A percentile compares a stretch with the other conserved stretches of the same genome.
phyloP scores from a whole-genome alignment of 2,329 filamentous ascomycete species.

The Passalora sequoiae region DNA sequence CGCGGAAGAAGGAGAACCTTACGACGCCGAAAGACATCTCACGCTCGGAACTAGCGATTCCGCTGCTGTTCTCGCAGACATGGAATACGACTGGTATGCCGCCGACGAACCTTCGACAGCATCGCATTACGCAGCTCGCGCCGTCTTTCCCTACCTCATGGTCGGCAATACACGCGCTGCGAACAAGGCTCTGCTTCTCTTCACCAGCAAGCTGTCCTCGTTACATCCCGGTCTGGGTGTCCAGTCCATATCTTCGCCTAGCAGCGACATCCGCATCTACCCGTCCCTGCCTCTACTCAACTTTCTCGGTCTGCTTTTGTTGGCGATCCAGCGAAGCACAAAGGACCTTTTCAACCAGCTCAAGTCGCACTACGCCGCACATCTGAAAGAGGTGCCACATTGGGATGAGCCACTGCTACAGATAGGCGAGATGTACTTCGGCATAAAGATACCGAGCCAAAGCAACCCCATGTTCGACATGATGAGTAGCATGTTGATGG shows the following conservation, averaged over 20 bases:
- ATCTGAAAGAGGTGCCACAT: constrained; percentile 64
- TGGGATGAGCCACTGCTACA: constrained; percentile 79
- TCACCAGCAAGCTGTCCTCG: constrained; percentile 60
- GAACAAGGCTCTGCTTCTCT: constrained; percentile 72
- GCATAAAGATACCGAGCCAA: constrained; percentile 79
- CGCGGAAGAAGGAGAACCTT: constrained; percentile 86
- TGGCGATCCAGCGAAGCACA: constrained; percentile 76
- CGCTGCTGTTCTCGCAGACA: constrained; percentile 67
- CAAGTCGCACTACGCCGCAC: constrained; percentile 69
- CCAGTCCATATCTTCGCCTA: constrained; percentile 73
- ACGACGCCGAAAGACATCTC: constrained; percentile 89
- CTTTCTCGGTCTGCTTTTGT: constrained; percentile 78
- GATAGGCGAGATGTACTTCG: constrained; percentile 96
- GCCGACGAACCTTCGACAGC: constrained; percentile 84
- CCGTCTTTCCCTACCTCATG: constrained; percentile 84
- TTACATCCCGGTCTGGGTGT: constrained; percentile 61
- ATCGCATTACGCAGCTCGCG: constrained; percentile 77
- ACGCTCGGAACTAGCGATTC: constrained; percentile 85
- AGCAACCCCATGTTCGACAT: constrained; percentile 94
- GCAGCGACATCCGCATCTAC: constrained; percentile 70
- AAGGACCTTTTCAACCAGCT: constrained; percentile 76
- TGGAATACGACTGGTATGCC: constrained; percentile 93
- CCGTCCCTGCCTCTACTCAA: constrained; percentile 91
- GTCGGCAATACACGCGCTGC: constrained; percentile 86
- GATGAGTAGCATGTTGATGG: constrained; percentile 93